Evolutionary conservation across 495 filamentous ascomycete genomes (phyloP), one percentile per base, ranked within the genome.

Genomic region (Hypoxylon cercidicola): DNA sequence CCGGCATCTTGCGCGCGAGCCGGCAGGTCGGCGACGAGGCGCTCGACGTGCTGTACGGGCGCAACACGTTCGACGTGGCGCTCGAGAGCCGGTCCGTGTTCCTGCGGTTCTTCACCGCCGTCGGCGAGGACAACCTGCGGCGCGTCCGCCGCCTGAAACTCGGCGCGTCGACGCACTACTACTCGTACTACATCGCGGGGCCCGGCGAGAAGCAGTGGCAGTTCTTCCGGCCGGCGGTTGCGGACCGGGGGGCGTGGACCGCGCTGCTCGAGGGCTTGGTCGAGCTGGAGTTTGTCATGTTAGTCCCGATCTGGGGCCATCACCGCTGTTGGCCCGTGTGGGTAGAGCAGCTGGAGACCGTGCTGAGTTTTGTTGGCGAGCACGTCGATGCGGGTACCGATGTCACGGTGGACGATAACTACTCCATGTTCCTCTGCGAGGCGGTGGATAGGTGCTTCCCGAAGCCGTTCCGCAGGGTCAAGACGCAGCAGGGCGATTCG

Each of bases 11-110:
- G n/a, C 39, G 49, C 7, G 12, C 39, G 0, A 70, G 69, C 28
- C 52, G 64, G 9, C 46, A 47, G 41, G 37, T 51, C 19, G 64
- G 65, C 28, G 47, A 62, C 10, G 72, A 75, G 50, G 68, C 47
- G 0, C 54, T 63, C 1, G 48, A 60, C 9, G 55, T 73, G 1
- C 28, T 75, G 23, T 75, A 72, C 19, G 40, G 1, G 6, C 45
- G 46, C 15, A 76, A 62, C 60, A 53, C 47, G 3, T 70, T 74
- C 54, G 43, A 58, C 18, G 49, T 68, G 15, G n/a, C 16, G 8
- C 19, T 66, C 28, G 62, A 60, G 62, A 46, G 48, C 41, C 20
- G 19, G 1, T 15, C 18, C 12, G 7, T 5, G 19, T 52, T 46
- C 45, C 37, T 40, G 15, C 25, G 44, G 1, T 60, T 60, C 23